phyloP scores from a whole-genome alignment of 2,329 filamentous ascomycete genomes.

The Colletotrichum agaves region DNA sequence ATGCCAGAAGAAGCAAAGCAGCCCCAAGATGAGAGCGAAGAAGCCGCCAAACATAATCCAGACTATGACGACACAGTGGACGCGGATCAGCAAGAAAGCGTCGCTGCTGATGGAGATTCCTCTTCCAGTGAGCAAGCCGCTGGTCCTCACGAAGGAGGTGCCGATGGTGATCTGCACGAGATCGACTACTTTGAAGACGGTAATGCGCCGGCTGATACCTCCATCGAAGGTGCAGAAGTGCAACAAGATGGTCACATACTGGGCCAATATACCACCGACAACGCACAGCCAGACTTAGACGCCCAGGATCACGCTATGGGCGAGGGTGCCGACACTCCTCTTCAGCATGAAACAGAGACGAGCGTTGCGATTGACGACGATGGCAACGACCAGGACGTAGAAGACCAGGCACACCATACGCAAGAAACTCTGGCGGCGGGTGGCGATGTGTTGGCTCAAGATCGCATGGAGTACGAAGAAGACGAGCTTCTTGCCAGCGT shows the following conservation, averaged over 20 bases:
- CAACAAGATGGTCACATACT: not conserved
- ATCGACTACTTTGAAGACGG: conserved; percentile 51
- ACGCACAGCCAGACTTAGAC: conserved; percentile 5
- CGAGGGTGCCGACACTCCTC: not conserved
- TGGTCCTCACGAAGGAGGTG: conserved; percentile 12
- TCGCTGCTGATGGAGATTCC: conserved; percentile 4
- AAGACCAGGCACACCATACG: conserved; percentile 18
- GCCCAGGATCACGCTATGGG: conserved; percentile 4
- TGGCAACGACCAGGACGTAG: not conserved
- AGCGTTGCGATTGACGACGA: conserved; percentile 1
- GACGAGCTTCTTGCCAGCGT: conserved; percentile 22
- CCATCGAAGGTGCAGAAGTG: conserved; percentile 1
- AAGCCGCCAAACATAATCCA: conserved; percentile 37
- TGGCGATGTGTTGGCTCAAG: conserved; percentile 20
- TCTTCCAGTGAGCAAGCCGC: conserved; percentile 23
- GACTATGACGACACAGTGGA: conserved; percentile 31
- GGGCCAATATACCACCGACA: conserved; percentile 22
- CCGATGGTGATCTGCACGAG: conserved; percentile 41
- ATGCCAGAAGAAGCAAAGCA: conserved; percentile 25
- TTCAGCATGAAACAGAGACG: conserved; percentile 5
- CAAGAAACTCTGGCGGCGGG: conserved; percentile 25
- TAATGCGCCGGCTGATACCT: conserved; percentile 44
- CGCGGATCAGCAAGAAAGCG: not conserved
- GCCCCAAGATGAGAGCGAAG: conserved; percentile 19
- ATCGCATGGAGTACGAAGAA: conserved; percentile 29